A percentile compares a stretch with the other conserved stretches of the same genome.
These are phyloP conservation scores for Persicaria tinctoria DNA, from an alignment of 148 eudicot species.

Conservation along the genomic window DNA sequence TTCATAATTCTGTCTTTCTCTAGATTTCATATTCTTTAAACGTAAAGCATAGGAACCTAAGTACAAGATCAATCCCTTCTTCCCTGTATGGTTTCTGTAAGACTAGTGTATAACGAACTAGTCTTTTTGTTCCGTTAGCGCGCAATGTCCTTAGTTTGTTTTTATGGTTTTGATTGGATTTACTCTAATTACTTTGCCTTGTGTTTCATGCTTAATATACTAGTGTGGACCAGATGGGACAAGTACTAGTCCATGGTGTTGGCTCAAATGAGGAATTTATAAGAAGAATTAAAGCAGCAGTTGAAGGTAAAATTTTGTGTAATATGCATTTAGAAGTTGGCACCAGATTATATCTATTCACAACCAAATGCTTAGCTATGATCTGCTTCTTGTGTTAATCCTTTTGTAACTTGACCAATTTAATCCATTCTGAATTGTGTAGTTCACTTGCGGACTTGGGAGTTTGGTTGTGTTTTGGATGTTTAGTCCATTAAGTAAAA, in stretches of 20 bases:
- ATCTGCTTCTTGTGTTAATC: neutral
- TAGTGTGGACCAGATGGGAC: constrained; percentile 53
- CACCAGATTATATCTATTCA: neutral
- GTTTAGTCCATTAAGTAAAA: neutral
- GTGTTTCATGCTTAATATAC: neutral
- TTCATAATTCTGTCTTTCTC: too few species aligned
- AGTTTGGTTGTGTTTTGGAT: neutral
- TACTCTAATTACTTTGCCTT: too few species aligned
- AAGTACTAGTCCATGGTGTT: constrained; percentile 59
- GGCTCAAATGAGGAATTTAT: constrained; percentile 51
- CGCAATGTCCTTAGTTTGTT: too few species aligned
- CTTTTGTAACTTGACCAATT: neutral
- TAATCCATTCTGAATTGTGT: neutral
- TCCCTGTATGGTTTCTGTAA: too few species aligned
- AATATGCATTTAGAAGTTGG: neutral
- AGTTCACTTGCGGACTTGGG: neutral
- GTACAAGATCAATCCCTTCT: too few species aligned
- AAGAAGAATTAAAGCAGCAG: constrained; percentile 51
- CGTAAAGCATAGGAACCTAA: too few species aligned
- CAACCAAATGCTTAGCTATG: neutral
- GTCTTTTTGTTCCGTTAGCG: too few species aligned
- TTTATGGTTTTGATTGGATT: too few species aligned
- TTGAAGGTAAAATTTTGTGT: constrained; percentile 37
- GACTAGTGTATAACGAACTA: too few species aligned
- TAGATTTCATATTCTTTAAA: too few species aligned